These are phyloP conservation scores for Cutaneotrichosporon sp. DNA, from an alignment of 1,284 basidiomycete genomes.

Conservation along the genomic window DNA sequence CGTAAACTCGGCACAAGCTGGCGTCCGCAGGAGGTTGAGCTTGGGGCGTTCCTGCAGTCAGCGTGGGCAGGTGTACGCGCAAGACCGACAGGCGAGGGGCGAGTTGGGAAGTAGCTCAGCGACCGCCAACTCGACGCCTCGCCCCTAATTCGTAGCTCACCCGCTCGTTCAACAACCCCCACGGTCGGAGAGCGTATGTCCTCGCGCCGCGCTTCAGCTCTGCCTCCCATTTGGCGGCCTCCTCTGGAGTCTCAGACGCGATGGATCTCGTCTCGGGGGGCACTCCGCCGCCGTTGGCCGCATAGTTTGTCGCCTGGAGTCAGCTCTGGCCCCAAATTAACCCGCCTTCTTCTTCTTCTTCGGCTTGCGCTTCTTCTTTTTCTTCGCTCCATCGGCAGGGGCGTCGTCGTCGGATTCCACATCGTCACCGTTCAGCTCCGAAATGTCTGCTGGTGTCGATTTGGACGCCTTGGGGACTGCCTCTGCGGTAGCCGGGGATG, in stretches of 20 bases:
- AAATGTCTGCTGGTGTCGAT: too few relatives aligned
- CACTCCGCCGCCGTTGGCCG: conserved; percentile 18
- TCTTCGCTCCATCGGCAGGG: background rate
- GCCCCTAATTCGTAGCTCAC: too few relatives aligned
- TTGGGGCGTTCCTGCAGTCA: conserved; percentile 16
- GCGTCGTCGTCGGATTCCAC: background rate
- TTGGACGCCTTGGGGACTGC: too few relatives aligned
- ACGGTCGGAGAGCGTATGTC: conserved; percentile 19
- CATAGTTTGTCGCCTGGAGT: too few relatives aligned
- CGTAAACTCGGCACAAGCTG: conserved; percentile 27
- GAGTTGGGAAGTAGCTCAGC: too few relatives aligned
- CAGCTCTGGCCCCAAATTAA: background rate
- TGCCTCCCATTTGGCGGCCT: conserved; percentile 21
- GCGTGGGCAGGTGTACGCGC: too few relatives aligned
- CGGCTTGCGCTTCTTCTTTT: conserved; percentile 22
- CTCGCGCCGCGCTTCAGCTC: conserved; percentile 18
- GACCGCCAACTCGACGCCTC: too few relatives aligned
- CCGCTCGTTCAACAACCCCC: conserved; percentile 23
- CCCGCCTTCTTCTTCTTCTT: conserved; percentile 21
- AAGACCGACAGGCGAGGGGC: too few relatives aligned
- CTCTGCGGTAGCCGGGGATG: too few relatives aligned
- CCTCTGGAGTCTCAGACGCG: conserved; percentile 16
- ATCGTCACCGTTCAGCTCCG: background rate
- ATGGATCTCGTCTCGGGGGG: conserved; percentile 18
- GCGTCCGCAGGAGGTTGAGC: conserved; percentile 28